Percentiles rank a stretch among this genome's conserved stretches.
Evolutionary conservation across 129 eudicot species (phyloP).

Genomic region (Artemisia argyi): DNA sequence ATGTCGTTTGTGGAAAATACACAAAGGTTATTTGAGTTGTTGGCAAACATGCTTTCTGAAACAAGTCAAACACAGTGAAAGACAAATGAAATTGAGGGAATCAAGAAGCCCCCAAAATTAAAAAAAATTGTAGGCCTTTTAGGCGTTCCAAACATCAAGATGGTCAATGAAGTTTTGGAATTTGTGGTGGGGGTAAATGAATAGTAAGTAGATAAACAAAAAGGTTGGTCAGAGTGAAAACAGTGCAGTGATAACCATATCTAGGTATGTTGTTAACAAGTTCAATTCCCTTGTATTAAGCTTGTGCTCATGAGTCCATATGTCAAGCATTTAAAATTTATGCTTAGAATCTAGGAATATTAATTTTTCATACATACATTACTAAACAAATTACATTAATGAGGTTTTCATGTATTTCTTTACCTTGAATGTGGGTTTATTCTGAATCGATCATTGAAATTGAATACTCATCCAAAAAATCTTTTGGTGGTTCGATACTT

Average conservation of each 20-base stretch:
- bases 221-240: constrained; percentile 32
- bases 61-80: constrained; percentile 34
- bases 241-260: constrained; percentile 32
- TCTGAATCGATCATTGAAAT: too few relatives aligned
- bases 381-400: too few relatives aligned
- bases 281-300: constrained; percentile 3
- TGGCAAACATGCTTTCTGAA: constrained; percentile 18
- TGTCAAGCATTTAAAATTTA: constrained; percentile 15
- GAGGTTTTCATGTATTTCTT: too few relatives aligned
- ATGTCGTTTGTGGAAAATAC: not conserved
- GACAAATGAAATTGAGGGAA: constrained; percentile 22
- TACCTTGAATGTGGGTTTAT: too few relatives aligned
- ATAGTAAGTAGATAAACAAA: constrained; percentile 36
- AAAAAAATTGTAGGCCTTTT: constrained; percentile 40
- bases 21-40: not conserved
- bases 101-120: constrained; percentile 20
- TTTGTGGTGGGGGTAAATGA: constrained; percentile 32
- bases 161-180: constrained; percentile 42
- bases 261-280: constrained; percentile 40
- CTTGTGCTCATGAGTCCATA: not conserved
- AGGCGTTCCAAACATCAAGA: constrained; percentile 39
- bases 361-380: too few relatives aligned
- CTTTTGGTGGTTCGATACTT: too few relatives aligned
- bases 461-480: too few relatives aligned
- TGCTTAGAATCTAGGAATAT: not conserved